Percentiles rank a stretch among this genome's conserved stretches.
Conservation (phyloP, 2,329 filamentous ascomycete genomes). For the Huntiella decipiens region DNA sequence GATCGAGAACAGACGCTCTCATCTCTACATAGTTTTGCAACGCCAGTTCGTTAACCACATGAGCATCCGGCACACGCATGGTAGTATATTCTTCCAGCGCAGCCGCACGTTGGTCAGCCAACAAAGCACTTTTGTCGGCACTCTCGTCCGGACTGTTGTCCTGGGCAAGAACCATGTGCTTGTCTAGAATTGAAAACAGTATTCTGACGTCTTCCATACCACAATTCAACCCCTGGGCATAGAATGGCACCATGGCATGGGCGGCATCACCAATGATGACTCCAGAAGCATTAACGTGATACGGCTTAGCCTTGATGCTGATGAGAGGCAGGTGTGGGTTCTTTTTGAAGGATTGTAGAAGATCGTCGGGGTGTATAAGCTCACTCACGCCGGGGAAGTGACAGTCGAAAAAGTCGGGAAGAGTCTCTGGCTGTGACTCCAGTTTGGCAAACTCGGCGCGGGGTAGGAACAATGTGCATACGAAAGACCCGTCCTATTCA, state of each 20-base stretch:
- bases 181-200: slow-evolving; percentile 66
- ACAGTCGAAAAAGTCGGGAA: slow-evolving; percentile 57
- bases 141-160: slow-evolving; percentile 23
- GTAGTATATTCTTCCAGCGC: slow-evolving; percentile 61
- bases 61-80: slow-evolving; percentile 56
- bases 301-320: slow-evolving; percentile 77
- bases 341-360: slow-evolving; percentile 53
- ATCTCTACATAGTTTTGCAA: slow-evolving; percentile 88
- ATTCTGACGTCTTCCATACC: slow-evolving; percentile 86
- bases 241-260: slow-evolving; percentile 96
- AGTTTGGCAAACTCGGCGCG: slow-evolving; percentile 48
- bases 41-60: slow-evolving; percentile 83
- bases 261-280: slow-evolving; percentile 87
- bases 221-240: slow-evolving; percentile 94
- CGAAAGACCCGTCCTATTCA: slow-evolving; percentile 66
- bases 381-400: slow-evolving; percentile 75
- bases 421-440: slow-evolving; percentile 36
- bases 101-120: slow-evolving; percentile 35
- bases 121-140: slow-evolving; percentile 21
- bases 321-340: slow-evolving; percentile 90
- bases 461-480: slow-evolving; percentile 81
- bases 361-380: slow-evolving; percentile 46
- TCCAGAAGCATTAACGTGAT: slow-evolving; percentile 58
- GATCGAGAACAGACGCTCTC: slow-evolving; percentile 65
- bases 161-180: slow-evolving; percentile 31